Percentiles rank a stretch among this genome's conserved stretches.
These are phyloP conservation scores for Neurospora sp. DNA, from an alignment of 495 filamentous ascomycete species.

Conservation along the genomic window DNA sequence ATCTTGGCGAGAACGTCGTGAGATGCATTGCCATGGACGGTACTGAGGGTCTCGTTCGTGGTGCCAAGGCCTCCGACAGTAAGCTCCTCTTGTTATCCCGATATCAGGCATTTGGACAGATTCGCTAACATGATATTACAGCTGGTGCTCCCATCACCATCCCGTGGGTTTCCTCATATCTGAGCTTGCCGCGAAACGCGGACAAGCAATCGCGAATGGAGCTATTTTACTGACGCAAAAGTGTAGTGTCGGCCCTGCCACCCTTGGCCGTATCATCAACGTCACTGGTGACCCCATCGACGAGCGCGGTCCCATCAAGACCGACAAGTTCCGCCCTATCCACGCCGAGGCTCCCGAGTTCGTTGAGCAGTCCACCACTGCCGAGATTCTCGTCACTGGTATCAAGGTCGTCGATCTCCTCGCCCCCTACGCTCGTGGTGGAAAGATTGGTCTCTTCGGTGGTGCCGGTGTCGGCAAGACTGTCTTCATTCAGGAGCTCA, in stretches of 20 bases:
- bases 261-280: slow-evolving; percentile 99
- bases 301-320: slow-evolving; percentile 96
- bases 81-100: slow-evolving; percentile 2
- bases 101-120: neutral
- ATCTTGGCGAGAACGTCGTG: slow-evolving; percentile 98
- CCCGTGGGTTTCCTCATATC: slow-evolving; percentile 37
- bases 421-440: slow-evolving; percentile 98
- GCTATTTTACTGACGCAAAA: neutral
- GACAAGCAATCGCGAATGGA: neutral
- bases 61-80: slow-evolving; percentile 68
- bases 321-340: slow-evolving; percentile 74
- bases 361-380: slow-evolving; percentile 86
- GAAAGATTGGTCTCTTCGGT: slow-evolving; percentile 99
- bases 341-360: slow-evolving; percentile 89
- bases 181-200: neutral
- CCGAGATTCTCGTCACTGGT: slow-evolving; percentile 95
- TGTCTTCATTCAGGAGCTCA: slow-evolving; percentile 99
- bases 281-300: slow-evolving; percentile 99
- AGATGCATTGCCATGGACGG: slow-evolving; percentile 99
- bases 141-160: slow-evolving; percentile 91
- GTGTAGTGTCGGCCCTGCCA: slow-evolving; percentile 67
- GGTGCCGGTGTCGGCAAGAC: slow-evolving; percentile 99
- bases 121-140: slow-evolving; percentile 11
- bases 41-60: slow-evolving; percentile 98
- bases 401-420: slow-evolving; percentile 99